phyloP scores from a whole-genome alignment of 352 stramenopile genomes.

The Globisporangium nodosum region DNA sequence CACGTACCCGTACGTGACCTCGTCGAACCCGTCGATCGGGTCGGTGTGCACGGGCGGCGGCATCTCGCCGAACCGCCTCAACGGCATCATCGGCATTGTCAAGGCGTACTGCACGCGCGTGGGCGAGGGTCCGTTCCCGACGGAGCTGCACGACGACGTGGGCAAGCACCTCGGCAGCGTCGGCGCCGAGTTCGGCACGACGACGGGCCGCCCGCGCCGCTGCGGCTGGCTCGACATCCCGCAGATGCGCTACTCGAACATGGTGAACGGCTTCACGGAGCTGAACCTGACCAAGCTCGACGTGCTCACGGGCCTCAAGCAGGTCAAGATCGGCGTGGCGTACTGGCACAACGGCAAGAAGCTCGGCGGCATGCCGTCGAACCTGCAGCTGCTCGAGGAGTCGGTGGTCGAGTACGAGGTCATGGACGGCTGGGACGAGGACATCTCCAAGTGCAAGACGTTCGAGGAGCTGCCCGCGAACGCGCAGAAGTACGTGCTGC shows the following conservation, averaged over 20 bases:
- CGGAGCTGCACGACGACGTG: slow-evolving; percentile 92
- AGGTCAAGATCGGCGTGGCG: slow-evolving; percentile 93
- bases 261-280: slow-evolving; percentile 95
- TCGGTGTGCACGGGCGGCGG: slow-evolving; percentile 96
- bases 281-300: slow-evolving; percentile 99
- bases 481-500: slow-evolving; percentile 95
- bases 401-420: slow-evolving; percentile 96
- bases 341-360: slow-evolving; percentile 96
- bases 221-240: slow-evolving; percentile 99
- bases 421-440: slow-evolving; percentile 92
- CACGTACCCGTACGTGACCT: slow-evolving; percentile 99
- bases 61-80: slow-evolving; percentile 89
- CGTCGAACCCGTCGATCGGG: slow-evolving; percentile 96
- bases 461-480: slow-evolving; percentile 96
- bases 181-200: slow-evolving; percentile 97
- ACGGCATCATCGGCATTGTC: slow-evolving; percentile 97
- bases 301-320: slow-evolving; percentile 95
- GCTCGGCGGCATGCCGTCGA: slow-evolving; percentile 93
- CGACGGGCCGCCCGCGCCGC: slow-evolving; percentile 94
- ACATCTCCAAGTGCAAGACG: slow-evolving; percentile 94
- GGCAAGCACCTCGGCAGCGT: slow-evolving; percentile 90
- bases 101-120: slow-evolving; percentile 99
- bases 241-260: slow-evolving; percentile 91
- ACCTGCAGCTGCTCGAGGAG: slow-evolving; percentile 89
- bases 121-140: slow-evolving; percentile 98